phyloP scores from a whole-genome alignment of 1,284 basidiomycete species.

The Puccinia hordei region DNA sequence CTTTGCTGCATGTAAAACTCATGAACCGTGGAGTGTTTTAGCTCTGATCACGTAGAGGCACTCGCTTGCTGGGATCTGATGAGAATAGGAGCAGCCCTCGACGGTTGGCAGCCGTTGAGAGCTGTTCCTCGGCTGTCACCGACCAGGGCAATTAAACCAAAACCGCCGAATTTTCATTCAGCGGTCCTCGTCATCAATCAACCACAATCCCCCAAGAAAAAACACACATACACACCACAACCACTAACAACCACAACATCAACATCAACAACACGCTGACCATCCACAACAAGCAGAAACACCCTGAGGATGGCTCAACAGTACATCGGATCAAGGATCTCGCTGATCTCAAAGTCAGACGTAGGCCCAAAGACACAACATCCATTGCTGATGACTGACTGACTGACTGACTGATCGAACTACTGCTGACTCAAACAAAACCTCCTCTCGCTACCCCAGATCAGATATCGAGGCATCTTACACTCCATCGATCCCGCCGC shows the following conservation, averaged over 20 bases:
- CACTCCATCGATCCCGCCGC: slow-evolving; percentile 57
- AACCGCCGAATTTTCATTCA: neutral
- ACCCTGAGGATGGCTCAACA: slow-evolving; percentile 53
- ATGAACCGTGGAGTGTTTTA: no score
- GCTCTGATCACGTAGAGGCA: no score
- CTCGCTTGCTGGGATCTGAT: no score
- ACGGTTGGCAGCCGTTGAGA: no score
- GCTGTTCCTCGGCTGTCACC: no score
- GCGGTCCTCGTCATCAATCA: neutral
- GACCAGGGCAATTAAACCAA: no score
- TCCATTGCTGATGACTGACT: neutral
- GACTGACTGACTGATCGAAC: neutral
- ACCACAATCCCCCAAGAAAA: neutral
- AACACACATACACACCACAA: neutral
- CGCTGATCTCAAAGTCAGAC: slow-evolving; percentile 55
- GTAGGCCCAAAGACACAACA: slow-evolving; percentile 47
- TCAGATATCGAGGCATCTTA: slow-evolving; percentile 54
- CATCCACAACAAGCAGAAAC: neutral
- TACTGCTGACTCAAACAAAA: slow-evolving; percentile 8
- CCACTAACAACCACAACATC: neutral
- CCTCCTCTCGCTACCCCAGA: slow-evolving; percentile 21
- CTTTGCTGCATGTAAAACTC: no score
- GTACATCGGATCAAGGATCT: slow-evolving; percentile 56
- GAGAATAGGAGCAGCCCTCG: no score
- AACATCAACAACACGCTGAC: neutral